Evolutionary conservation across 441 rosid genomes (phyloP).

Genomic region (Arabidopsis lyrata): DNA sequence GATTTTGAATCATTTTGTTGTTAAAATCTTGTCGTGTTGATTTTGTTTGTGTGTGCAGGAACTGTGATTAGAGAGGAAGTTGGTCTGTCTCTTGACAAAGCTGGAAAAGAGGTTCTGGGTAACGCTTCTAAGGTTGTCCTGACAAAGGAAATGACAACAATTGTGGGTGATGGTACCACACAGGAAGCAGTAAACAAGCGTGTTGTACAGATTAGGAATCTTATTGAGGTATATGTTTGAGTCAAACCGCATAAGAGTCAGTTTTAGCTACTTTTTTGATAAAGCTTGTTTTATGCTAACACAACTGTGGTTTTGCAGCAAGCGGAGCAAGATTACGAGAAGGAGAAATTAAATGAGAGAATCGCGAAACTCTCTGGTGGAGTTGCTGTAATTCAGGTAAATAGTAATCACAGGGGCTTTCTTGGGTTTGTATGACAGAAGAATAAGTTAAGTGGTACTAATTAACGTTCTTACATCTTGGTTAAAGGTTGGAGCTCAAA

Average conservation of each 20-base stretch:
- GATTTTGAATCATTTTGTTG: neutral
- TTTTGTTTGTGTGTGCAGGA: constrained; percentile 46
- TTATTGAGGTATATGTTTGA: constrained; percentile 63
- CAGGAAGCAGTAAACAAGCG: constrained; percentile 86
- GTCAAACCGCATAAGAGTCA: neutral
- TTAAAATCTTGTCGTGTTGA: neutral
- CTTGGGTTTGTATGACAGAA: neutral
- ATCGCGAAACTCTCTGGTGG: constrained; percentile 97
- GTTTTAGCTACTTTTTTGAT: neutral
- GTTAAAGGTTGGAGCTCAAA: constrained; percentile 92
- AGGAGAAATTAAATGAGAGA: constrained; percentile 89
- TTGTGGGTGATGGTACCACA: constrained; percentile 89
- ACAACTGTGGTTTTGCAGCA: constrained; percentile 48
- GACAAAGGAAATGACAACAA: constrained; percentile 79
- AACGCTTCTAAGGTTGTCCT: constrained; percentile 84
- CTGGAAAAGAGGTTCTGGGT: constrained; percentile 78
- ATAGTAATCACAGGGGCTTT: neutral
- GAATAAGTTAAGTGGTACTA: constrained; percentile 6
- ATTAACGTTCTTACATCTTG: neutral
- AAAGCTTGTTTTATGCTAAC: neutral
- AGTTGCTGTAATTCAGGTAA: constrained; percentile 96
- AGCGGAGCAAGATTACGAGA: constrained; percentile 95
- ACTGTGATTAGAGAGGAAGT: constrained; percentile 92
- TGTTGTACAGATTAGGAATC: constrained; percentile 81
- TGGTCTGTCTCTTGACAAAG: constrained; percentile 89